Conservation (phyloP, 1,284 basidiomycete species). For the Phenoliferia sp. region DNA sequence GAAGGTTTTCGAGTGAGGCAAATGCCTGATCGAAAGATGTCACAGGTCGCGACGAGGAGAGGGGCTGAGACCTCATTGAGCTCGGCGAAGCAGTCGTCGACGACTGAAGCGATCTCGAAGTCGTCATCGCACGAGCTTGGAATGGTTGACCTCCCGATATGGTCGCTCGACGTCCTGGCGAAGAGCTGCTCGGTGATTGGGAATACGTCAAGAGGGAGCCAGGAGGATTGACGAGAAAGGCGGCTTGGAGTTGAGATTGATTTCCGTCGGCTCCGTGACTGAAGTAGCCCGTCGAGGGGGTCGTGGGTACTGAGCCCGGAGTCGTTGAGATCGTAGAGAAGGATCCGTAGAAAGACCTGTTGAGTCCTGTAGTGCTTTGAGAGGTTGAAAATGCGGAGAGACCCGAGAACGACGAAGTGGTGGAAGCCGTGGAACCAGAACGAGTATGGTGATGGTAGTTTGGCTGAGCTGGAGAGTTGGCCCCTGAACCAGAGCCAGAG, state of each 20-base stretch:
- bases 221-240: conserved; percentile 9
- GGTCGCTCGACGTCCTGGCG: conserved; percentile 17
- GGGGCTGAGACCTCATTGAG: too few relatives aligned
- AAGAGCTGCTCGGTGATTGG: not conserved
- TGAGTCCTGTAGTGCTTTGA: conserved; percentile 23
- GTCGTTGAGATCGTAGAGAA: conserved; percentile 23
- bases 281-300: conserved; percentile 16
- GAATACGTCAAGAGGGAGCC: not conserved
- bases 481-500: conserved; percentile 1
- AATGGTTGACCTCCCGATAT: conserved; percentile 30
- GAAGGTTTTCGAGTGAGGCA: conserved; percentile 19
- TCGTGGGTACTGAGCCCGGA: conserved; percentile 23
- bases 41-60: not conserved
- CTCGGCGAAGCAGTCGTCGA: not conserved
- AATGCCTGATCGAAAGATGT: conserved; percentile 24
- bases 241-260: conserved; percentile 16
- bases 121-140: not conserved
- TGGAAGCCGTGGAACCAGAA: conserved; percentile 31
- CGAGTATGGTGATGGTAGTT: conserved; percentile 19
- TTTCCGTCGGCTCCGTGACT: conserved; percentile 6
- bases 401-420: conserved; percentile 27
- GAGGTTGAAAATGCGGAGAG: conserved; percentile 29
- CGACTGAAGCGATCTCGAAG: not conserved
- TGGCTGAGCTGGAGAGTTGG: conserved; percentile 16
- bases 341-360: conserved; percentile 28